These are phyloP conservation scores for Periconia macrospinosa DNA, from an alignment of 2,329 filamentous ascomycete species.

Conservation along the genomic window DNA sequence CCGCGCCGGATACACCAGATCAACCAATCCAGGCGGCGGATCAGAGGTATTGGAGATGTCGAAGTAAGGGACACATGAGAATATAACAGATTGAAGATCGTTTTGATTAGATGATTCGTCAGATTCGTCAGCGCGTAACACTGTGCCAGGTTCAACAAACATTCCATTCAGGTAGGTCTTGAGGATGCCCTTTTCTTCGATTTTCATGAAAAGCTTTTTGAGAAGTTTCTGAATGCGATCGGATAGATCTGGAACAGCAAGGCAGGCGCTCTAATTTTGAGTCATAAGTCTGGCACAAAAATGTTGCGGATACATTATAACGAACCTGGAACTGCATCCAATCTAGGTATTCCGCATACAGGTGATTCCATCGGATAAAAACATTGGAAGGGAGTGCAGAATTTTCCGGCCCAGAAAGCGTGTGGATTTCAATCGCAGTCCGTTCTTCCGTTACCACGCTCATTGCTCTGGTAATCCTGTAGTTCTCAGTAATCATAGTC, in stretches of 20 bases:
- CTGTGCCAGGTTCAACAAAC: slow-evolving; percentile 39
- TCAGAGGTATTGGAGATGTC: neutral
- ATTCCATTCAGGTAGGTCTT: slow-evolving; percentile 28
- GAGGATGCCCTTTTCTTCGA: slow-evolving; percentile 30
- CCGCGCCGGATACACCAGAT: slow-evolving; percentile 18
- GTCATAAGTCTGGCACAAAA: neutral
- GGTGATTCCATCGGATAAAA: slow-evolving; percentile 30
- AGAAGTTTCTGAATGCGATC: slow-evolving; percentile 19
- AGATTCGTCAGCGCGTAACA: slow-evolving; percentile 30
- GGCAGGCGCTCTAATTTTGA: slow-evolving; percentile 17
- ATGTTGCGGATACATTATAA: neutral
- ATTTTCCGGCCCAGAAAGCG: slow-evolving; percentile 25
- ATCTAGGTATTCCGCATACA: slow-evolving; percentile 22
- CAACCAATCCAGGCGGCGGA: neutral
- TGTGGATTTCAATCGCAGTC: slow-evolving; percentile 23
- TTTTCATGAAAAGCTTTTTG: slow-evolving; percentile 17
- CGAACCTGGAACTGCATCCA: slow-evolving; percentile 27
- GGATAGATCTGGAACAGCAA: slow-evolving; percentile 20
- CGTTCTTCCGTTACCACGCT: slow-evolving; percentile 14
- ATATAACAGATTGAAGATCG: slow-evolving; percentile 34
- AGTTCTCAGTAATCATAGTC: slow-evolving; percentile 20
- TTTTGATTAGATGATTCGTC: slow-evolving; percentile 13
- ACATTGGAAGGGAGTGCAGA: slow-evolving; percentile 6
- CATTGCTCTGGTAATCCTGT: slow-evolving; percentile 29
- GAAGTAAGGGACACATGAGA: slow-evolving; percentile 30